A percentile compares a stretch with the other conserved stretches of the same genome.
These are phyloP conservation scores for Samsoniella hepiali DNA, from an alignment of 2,329 filamentous ascomycete species.

Conservation along the genomic window DNA sequence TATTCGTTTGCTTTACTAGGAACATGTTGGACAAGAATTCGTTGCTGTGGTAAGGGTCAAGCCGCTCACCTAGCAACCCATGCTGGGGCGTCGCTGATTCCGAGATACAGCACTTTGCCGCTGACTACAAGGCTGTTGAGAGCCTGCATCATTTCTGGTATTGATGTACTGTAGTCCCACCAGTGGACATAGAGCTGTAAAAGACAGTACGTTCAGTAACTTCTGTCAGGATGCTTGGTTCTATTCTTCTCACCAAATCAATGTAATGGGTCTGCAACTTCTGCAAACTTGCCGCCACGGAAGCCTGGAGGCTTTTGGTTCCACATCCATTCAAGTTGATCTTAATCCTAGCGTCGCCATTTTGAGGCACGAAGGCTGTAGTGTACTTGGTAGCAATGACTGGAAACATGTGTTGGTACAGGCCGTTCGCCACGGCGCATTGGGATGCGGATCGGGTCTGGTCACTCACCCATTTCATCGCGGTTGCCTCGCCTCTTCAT, in stretches of 20 bases:
- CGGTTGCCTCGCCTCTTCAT: constrained; percentile 62
- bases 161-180: constrained; percentile 63
- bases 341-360: constrained; percentile 39
- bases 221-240: background rate
- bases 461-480: constrained; percentile 50
- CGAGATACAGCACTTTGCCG: constrained; percentile 64
- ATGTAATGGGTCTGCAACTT: constrained; percentile 68
- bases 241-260: constrained; percentile 48
- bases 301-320: constrained; percentile 57
- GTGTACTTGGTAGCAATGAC: constrained; percentile 70
- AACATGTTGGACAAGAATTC: constrained; percentile 19
- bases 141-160: constrained; percentile 59
- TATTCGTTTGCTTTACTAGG: constrained; percentile 61
- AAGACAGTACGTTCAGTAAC: constrained; percentile 36
- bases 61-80: constrained; percentile 55
- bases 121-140: constrained; percentile 57
- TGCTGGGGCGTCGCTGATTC: constrained; percentile 65
- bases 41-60: background rate
- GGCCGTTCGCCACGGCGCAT: background rate
- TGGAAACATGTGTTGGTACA: background rate
- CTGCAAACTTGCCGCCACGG: constrained; percentile 52
- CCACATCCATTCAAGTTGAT: constrained; percentile 58
- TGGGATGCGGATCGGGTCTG: too few relatives aligned
- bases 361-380: constrained; percentile 48
- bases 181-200: constrained; percentile 60